Base-by-base conservation (phyloP, 768 basidiomycete genomes). In the Tubosaeta sp. region DNA sequence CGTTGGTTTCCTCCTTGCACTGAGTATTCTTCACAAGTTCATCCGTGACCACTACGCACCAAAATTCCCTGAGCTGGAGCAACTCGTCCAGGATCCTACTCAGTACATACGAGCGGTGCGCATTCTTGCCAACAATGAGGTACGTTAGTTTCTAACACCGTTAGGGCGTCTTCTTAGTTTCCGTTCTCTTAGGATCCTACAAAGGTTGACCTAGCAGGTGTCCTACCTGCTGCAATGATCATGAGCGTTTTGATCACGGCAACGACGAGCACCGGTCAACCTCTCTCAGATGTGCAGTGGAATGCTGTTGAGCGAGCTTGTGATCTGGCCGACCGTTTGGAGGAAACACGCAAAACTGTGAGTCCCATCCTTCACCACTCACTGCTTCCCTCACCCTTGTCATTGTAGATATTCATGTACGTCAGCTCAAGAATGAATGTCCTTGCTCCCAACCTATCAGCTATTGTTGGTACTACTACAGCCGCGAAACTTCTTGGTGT, bases 391-490 rank as follows among this genome's bases (percentile, higher is more conserved):
- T 49, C 31, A 40, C 45, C 18, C 3, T n/a, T 34, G 44, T 29
- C 34, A 6, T 40, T 49, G 2, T 63, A 94, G 89, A 99, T 98
- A 62, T 95, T 98, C 73, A 86, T 90, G 78, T 99, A 98, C 80
- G 96, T 99, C 70, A 95, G 94, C 77, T 95, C 92, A 62, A 83
- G 96, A 75, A 98, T 99, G 92, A 91, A 92, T 74, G 82, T 93
- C 51, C 87, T 99, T 65, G 95, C 96, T 60, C 96, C 96, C 64
- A 99, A 99, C 71, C 83, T 99, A 67, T 95, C 94, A 63, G 87
- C 90, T 70, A 96, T 99, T 72, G 91, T 98, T 74, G 95, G 96
- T 70, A 96, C 96, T 52, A 93, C 90, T 61, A 95, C 94, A 77
- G 96, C 96, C 48, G 96, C 96, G 42, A 99, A 99, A 76, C 73